phyloP scores from a whole-genome alignment of 768 basidiomycete genomes.

The Coprinopsis marcescibilis region DNA sequence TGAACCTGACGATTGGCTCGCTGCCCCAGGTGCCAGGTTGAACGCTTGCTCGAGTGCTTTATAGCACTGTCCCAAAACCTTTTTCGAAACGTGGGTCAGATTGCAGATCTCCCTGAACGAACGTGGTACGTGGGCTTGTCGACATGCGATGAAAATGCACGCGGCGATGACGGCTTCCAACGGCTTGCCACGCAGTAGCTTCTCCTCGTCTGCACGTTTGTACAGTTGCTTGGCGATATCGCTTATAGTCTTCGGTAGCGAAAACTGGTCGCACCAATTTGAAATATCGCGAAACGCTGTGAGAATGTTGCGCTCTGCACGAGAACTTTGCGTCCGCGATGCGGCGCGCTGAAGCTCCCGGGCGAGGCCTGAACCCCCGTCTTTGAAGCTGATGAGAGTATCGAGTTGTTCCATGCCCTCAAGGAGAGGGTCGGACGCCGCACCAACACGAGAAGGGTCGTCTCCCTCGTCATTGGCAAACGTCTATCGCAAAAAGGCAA shows the following conservation, averaged over 20 bases:
- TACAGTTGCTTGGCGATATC: constrained; percentile 97
- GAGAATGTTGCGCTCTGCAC: constrained; percentile 79
- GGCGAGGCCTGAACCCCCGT: constrained; percentile 90
- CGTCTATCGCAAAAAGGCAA: constrained; percentile 49
- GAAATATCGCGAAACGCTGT: constrained; percentile 89
- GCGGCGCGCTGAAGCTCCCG: constrained; percentile 91
- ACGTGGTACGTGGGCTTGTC: constrained; percentile 91
- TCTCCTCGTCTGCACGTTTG: constrained; percentile 95
- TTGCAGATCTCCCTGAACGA: constrained; percentile 96
- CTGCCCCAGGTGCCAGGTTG: constrained; percentile 79
- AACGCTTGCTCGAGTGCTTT: constrained; percentile 85
- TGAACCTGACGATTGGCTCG: constrained; percentile 39
- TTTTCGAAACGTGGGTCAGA: constrained; percentile 90
- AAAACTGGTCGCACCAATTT: constrained; percentile 94
- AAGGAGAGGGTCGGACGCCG: constrained; percentile 86
- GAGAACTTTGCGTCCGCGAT: constrained; percentile 69
- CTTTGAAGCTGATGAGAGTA: constrained; percentile 92
- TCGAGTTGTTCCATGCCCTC: constrained; percentile 94
- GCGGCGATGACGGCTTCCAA: constrained; percentile 93
- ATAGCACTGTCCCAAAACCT: constrained; percentile 90
- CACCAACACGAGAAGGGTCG: constrained; percentile 99
- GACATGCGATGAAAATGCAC: constrained; percentile 96
- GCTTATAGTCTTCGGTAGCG: constrained; percentile 87
- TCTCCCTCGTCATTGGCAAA: constrained; percentile 99
- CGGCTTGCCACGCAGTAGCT: constrained; percentile 85